These are phyloP conservation scores for Phtheirospermum japonicum DNA, from an alignment of 257 asterid genomes.

Conservation along the genomic window DNA sequence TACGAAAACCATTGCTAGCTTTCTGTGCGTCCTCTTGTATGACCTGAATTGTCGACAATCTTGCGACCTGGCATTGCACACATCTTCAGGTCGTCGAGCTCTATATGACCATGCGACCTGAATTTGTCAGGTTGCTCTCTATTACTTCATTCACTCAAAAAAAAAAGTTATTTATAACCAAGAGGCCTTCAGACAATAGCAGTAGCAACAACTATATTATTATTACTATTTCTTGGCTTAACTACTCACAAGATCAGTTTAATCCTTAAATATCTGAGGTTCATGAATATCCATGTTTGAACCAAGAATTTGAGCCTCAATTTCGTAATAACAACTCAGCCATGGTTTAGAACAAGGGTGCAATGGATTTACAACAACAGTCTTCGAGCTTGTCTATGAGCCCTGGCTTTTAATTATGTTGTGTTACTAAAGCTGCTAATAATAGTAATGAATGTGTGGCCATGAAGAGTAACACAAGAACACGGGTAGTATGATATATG, in stretches of 20 bases:
- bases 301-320: not conserved
- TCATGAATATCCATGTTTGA: not conserved
- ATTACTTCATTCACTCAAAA: too few species aligned
- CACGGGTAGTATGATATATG: too few species aligned
- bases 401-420: constrained; percentile 68
- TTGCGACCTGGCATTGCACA: too few species aligned
- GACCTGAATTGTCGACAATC: too few species aligned
- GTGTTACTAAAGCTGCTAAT: constrained; percentile 32
- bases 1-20: too few species aligned
- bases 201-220: not conserved
- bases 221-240: not conserved
- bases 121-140: too few species aligned
- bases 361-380: constrained; percentile 34
- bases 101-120: too few species aligned
- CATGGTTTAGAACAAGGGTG: not conserved
- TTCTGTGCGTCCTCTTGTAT: too few species aligned
- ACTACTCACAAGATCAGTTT: not conserved
- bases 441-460: constrained; percentile 2
- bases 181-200: constrained; percentile 15
- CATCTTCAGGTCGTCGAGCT: too few species aligned
- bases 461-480: constrained; percentile 42
- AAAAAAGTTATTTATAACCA: constrained; percentile 47
- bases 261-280: not conserved
- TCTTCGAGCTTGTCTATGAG: constrained; percentile 61
- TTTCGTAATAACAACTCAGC: not conserved